phyloP scores from a whole-genome alignment of 495 filamentous ascomycete genomes.

The Penicillium pulvis region DNA sequence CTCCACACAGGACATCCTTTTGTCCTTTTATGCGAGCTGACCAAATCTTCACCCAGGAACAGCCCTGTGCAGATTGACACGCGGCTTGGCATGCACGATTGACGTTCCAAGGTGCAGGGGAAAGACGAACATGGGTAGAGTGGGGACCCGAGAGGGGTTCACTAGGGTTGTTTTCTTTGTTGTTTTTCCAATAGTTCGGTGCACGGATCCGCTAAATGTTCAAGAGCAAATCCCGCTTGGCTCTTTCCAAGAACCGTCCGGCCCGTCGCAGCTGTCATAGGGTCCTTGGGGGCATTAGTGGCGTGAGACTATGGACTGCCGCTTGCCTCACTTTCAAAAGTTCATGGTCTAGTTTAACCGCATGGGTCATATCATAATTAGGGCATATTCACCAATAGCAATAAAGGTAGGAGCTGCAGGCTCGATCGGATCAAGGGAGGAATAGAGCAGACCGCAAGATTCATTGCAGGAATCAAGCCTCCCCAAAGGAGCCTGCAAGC shows the following conservation, averaged over 20 bases:
- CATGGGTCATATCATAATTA: neutral
- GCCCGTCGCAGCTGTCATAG: constrained; percentile 13
- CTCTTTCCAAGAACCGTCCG: constrained; percentile 8
- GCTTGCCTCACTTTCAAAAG: constrained; percentile 5
- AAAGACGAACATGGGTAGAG: neutral
- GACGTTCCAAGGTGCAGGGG: constrained; percentile 23
- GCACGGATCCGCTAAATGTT: constrained; percentile 25
- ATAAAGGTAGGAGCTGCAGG: neutral
- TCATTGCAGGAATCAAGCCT: constrained; percentile 11
- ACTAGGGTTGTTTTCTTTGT: neutral
- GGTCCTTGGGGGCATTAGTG: neutral
- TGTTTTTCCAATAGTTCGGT: constrained; percentile 28
- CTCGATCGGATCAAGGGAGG: neutral
- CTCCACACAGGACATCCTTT: constrained; percentile 19
- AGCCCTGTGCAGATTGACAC: constrained; percentile 10
- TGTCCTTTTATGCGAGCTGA: constrained; percentile 8
- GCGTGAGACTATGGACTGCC: neutral
- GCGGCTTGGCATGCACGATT: constrained; percentile 26
- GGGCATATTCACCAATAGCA: neutral
- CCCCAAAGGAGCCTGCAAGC: constrained; percentile 17
- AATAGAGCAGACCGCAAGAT: constrained; percentile 24
- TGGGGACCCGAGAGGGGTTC: neutral
- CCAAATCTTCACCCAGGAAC: constrained; percentile 7
- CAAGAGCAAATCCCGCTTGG: constrained; percentile 8
- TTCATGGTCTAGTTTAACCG: neutral